Evolutionary conservation across 2,329 filamentous ascomycete species (phyloP).

Genomic region (Aspergillus japonicus): DNA sequence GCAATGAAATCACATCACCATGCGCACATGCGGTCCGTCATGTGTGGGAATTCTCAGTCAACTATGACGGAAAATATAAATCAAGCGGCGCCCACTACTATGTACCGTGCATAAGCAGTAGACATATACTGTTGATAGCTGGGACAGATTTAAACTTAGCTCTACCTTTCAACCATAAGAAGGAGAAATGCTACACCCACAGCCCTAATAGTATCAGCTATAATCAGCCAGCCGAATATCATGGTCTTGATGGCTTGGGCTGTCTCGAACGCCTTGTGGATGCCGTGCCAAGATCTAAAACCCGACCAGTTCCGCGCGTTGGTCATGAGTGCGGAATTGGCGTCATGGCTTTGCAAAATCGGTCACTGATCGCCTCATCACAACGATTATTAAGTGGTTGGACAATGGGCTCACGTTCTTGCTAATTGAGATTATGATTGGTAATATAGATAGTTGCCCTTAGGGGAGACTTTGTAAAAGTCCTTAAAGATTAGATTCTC

Average conservation of each 20-base stretch:
- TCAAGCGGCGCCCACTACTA: no score
- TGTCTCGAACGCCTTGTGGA: background rate
- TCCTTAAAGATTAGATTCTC: background rate
- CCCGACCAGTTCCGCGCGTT: slow-evolving; percentile 20
- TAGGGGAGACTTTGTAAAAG: background rate
- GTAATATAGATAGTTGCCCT: background rate
- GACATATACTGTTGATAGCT: no score
- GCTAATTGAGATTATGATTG: background rate
- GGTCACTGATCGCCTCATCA: background rate
- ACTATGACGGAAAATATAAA: no score
- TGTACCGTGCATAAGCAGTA: no score
- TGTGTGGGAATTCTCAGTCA: no score
- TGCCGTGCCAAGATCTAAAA: background rate
- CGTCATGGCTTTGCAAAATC: slow-evolving; percentile 9
- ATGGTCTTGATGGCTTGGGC: background rate
- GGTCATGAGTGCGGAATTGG: slow-evolving; percentile 27
- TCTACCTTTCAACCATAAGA: no score
- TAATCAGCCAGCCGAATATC: background rate
- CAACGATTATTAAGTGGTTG: background rate
- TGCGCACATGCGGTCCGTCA: no score
- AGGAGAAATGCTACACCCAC: background rate
- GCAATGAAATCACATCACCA: no score
- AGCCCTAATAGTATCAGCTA: background rate
- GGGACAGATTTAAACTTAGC: no score
- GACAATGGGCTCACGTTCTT: background rate